phyloP scores from a whole-genome alignment of 257 asterid species.

The Voacanga thouarsii region DNA sequence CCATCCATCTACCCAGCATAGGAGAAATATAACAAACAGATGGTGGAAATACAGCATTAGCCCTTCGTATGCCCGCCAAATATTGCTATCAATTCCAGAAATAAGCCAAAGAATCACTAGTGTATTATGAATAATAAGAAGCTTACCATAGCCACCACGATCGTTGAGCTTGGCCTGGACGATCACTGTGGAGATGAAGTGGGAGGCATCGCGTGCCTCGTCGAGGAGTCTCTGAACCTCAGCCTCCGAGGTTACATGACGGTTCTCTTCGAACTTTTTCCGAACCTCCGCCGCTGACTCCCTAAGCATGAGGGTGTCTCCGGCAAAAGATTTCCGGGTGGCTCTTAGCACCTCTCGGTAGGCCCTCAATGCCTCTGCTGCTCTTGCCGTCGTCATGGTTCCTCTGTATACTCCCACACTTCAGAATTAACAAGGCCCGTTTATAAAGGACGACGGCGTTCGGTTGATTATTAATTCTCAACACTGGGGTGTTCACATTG shows the following conservation, averaged over 20 bases:
- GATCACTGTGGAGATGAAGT: slow-evolving; percentile 79
- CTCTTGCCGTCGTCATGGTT: slow-evolving; percentile 54
- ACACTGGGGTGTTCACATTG: too few relatives aligned
- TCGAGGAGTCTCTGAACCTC: slow-evolving; percentile 67
- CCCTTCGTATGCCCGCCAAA: neutral
- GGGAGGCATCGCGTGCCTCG: slow-evolving; percentile 88
- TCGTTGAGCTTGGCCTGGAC: slow-evolving; percentile 93
- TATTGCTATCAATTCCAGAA: neutral
- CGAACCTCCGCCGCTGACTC: slow-evolving; percentile 85
- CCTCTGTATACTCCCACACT: neutral
- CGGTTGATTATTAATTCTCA: too few relatives aligned
- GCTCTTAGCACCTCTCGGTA: slow-evolving; percentile 82
- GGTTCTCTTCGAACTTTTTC: slow-evolving; percentile 87
- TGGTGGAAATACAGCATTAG: slow-evolving; percentile 12
- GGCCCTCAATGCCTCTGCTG: slow-evolving; percentile 54
- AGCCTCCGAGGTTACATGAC: slow-evolving; percentile 64
- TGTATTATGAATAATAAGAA: neutral
- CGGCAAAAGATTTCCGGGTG: slow-evolving; percentile 81
- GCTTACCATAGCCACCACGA: slow-evolving; percentile 84
- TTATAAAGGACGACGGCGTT: neutral
- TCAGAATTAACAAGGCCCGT: neutral
- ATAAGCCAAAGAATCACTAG: neutral
- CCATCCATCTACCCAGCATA: too few relatives aligned
- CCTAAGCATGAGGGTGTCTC: slow-evolving; percentile 78
- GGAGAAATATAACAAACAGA: slow-evolving; percentile 21